phyloP scores from a whole-genome alignment of 257 asterid species.

The Orobanche coerulescens region DNA sequence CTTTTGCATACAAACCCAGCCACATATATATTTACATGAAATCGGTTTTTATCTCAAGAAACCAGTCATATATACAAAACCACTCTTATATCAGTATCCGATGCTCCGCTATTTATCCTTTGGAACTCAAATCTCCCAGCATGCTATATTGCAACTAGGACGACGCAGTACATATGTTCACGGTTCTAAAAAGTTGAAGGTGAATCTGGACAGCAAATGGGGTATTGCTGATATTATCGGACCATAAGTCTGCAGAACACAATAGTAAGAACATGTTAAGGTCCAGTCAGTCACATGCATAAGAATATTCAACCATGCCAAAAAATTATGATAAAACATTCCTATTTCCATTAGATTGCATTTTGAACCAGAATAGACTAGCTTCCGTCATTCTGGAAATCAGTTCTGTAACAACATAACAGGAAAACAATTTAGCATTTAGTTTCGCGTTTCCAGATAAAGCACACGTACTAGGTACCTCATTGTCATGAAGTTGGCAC shows the following conservation, averaged over 20 bases:
- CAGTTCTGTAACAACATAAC: background rate
- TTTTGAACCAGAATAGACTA: background rate
- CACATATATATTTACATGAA: constrained; percentile 2
- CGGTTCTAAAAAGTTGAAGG: constrained; percentile 52
- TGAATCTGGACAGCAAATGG: constrained; percentile 68
- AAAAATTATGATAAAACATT: background rate
- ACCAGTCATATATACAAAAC: constrained; percentile 8
- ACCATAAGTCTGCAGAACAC: constrained; percentile 56
- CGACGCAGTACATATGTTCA: background rate
- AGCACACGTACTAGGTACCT: constrained; percentile 42
- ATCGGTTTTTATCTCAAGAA: background rate
- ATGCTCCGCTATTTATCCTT: background rate
- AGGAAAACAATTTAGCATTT: background rate
- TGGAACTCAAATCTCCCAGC: background rate
- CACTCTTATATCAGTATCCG: background rate
- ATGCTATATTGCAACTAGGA: background rate
- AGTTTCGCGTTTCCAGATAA: background rate
- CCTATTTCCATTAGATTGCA: background rate
- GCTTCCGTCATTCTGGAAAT: background rate
- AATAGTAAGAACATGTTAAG: background rate
- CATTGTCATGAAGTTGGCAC: constrained; percentile 54
- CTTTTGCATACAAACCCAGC: constrained; percentile 14
- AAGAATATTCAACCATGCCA: background rate
- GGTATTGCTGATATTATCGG: constrained; percentile 64
- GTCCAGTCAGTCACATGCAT: background rate